phyloP scores from a whole-genome alignment of 495 filamentous ascomycete species.

The Penicillium chermesinum region DNA sequence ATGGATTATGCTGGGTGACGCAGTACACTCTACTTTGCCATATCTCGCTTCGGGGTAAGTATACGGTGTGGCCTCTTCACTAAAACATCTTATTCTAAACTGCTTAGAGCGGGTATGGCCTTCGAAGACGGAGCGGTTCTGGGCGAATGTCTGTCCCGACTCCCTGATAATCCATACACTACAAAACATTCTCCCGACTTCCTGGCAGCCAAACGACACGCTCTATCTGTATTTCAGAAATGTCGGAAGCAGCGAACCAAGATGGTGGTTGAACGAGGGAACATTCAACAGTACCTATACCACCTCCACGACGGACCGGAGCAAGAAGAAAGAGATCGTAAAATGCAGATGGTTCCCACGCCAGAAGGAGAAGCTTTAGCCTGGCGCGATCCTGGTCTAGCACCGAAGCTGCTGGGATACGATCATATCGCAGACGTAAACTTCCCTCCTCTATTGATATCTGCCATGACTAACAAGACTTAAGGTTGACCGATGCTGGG shows the following conservation, averaged over 20 bases:
- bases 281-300: conserved; percentile 46
- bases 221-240: conserved; percentile 40
- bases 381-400: conserved; percentile 42
- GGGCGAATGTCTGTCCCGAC: conserved; percentile 40
- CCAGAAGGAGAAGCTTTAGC: conserved; percentile 42
- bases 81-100: neutral
- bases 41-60: conserved; percentile 48
- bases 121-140: conserved; percentile 50
- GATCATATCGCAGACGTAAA: conserved; percentile 37
- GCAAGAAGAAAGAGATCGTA: conserved; percentile 42
- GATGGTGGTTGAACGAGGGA: conserved; percentile 42
- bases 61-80: neutral
- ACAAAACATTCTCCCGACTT: conserved; percentile 24
- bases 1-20: conserved; percentile 58
- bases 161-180: conserved; percentile 21
- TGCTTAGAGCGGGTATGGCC: conserved; percentile 38
- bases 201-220: conserved; percentile 28
- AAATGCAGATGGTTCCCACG: conserved; percentile 41
- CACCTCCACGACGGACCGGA: conserved; percentile 47
- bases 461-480: neutral
- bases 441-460: neutral
- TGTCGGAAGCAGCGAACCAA: conserved; percentile 43
- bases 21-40: conserved; percentile 60
- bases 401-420: conserved; percentile 40
- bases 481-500: conserved; percentile 20